Percentiles rank a stretch among this genome's conserved stretches.
Conservation (phyloP, 2,329 filamentous ascomycete genomes). For the Colletotrichum endophyticum region DNA sequence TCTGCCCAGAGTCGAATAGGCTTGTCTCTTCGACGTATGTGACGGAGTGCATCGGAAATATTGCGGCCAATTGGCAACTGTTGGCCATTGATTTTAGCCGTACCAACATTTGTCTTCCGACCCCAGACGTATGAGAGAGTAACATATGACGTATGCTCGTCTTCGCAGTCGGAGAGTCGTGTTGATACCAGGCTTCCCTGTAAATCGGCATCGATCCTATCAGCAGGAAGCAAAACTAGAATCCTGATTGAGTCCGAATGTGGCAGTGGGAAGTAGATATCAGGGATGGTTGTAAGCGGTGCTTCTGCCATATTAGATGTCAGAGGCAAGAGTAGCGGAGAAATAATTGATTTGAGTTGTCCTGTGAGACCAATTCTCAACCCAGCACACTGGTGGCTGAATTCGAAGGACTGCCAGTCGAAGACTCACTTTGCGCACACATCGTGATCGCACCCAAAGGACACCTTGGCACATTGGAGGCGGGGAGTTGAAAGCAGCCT, state of each 20-base stretch:
- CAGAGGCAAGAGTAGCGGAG: background rate
- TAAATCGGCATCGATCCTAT: background rate
- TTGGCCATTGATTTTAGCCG: background rate
- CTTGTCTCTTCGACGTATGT: background rate
- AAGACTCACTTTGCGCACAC: background rate
- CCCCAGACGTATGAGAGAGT: background rate
- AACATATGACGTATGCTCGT: background rate
- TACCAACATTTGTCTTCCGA: background rate
- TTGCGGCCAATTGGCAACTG: background rate
- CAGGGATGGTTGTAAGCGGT: background rate
- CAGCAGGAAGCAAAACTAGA: background rate
- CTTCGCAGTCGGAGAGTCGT: background rate
- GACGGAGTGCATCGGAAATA: background rate
- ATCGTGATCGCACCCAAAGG: background rate
- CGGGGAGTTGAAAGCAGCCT: background rate
- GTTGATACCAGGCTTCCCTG: background rate
- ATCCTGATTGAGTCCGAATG: background rate
- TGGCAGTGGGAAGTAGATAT: background rate
- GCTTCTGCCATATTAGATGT: background rate
- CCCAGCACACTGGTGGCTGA: background rate
- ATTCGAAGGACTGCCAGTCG: background rate
- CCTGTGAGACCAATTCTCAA: background rate
- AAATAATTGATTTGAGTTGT: background rate
- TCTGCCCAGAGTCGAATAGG: background rate
- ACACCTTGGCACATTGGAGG: background rate